These are phyloP conservation scores for Chalaropsis thielavioides DNA, from an alignment of 2,329 filamentous ascomycete species.

Conservation along the genomic window DNA sequence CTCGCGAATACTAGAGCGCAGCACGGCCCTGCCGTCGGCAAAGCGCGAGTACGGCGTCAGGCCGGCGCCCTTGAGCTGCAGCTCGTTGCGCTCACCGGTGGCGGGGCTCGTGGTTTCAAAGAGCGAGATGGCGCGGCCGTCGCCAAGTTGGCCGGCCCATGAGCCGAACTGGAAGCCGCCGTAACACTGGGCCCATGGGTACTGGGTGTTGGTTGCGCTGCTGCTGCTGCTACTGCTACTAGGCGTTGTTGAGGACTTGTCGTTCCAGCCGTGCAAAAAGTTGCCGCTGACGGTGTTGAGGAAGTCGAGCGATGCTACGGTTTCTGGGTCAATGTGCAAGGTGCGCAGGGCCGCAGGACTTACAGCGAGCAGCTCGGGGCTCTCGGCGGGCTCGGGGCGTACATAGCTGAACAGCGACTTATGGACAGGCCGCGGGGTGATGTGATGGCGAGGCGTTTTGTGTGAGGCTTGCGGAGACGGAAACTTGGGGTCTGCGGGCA, in stretches of 20 bases:
- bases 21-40: conserved; percentile 85
- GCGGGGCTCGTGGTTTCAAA: conserved; percentile 73
- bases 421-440: conserved; percentile 71
- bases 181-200: conserved; percentile 98
- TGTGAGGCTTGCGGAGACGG: conserved; percentile 73
- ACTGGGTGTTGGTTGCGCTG: conserved; percentile 26
- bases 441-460: conserved; percentile 57
- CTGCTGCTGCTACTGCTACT: conserved; percentile 27
- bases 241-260: conserved; percentile 42
- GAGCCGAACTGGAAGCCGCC: conserved; percentile 69
- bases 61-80: conserved; percentile 90
- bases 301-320: conserved; percentile 61
- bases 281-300: conserved; percentile 67
- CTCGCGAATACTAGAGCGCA: conserved; percentile 85
- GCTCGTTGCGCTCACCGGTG: conserved; percentile 63
- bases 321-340: conserved; percentile 56
- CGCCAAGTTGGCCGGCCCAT: conserved; percentile 92
- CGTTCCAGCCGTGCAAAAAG: conserved; percentile 64
- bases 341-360: conserved; percentile 67
- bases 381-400: conserved; percentile 56
- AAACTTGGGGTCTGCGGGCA: conserved; percentile 65
- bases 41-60: conserved; percentile 91
- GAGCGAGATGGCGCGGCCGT: conserved; percentile 84
- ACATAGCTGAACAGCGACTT: conserved; percentile 84
- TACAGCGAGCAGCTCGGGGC: conserved; percentile 67